phyloP scores from a whole-genome alignment of 345 rosid species.

The Brassica incana region DNA sequence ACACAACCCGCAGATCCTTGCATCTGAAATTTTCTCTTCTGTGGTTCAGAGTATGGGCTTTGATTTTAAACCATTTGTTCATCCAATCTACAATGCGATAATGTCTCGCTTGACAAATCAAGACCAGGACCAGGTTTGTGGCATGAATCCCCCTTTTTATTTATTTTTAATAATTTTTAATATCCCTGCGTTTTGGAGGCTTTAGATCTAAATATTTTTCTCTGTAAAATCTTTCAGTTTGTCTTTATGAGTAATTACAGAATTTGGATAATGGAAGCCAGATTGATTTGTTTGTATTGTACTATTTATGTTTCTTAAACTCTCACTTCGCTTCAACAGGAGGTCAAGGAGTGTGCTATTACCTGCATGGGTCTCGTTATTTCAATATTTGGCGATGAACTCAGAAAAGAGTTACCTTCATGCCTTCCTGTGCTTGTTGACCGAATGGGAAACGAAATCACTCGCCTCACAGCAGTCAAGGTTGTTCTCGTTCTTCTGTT shows the following conservation, averaged over 20 bases:
- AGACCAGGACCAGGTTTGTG: constrained; percentile 94
- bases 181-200: not conserved
- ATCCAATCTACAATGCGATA: constrained; percentile 81
- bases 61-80: constrained; percentile 89
- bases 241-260: not conserved
- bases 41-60: constrained; percentile 59
- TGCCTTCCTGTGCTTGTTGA: constrained; percentile 99
- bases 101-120: constrained; percentile 97
- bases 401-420: constrained; percentile 62
- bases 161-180: not conserved
- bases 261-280: not conserved
- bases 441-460: constrained; percentile 99
- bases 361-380: constrained; percentile 97
- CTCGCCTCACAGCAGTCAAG: constrained; percentile 99
- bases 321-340: constrained; percentile 49
- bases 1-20: not conserved
- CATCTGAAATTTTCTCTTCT: constrained; percentile 20
- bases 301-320: constrained; percentile 10
- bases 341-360: constrained; percentile 98
- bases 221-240: not conserved
- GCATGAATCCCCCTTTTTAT: not conserved
- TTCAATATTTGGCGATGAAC: constrained; percentile 94
- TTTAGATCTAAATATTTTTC: not conserved
- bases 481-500: constrained; percentile 42
- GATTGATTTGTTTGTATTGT: constrained; percentile 7